phyloP scores from a whole-genome alignment of 1,284 basidiomycete genomes.

The Vanrija humicola region DNA sequence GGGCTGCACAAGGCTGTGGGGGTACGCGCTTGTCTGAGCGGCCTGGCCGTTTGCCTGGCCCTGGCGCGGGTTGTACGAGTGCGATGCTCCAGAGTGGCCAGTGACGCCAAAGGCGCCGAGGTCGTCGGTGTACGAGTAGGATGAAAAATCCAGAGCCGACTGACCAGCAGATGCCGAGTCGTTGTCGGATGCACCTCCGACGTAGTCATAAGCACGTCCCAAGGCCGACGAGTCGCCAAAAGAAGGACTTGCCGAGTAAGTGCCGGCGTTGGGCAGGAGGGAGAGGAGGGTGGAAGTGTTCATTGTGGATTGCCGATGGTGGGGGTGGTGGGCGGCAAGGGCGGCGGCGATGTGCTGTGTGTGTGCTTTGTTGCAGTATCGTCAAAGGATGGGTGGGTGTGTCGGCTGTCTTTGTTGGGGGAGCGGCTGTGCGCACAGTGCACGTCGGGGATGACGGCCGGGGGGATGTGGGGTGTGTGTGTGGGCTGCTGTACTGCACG shows the following conservation, averaged over 20 bases:
- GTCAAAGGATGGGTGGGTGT: too few relatives aligned
- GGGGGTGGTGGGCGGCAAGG: too few relatives aligned
- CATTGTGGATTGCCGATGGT: constrained; percentile 2
- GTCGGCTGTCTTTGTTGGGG: too few relatives aligned
- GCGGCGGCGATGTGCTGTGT: too few relatives aligned
- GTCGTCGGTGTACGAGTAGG: constrained; percentile 11
- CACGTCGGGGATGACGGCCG: too few relatives aligned
- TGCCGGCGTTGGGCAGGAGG: constrained; percentile 14
- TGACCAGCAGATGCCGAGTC: constrained; percentile 6
- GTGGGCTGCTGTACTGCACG: too few relatives aligned
- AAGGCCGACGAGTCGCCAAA: constrained; percentile 7
- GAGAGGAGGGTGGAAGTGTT: constrained; percentile 17
- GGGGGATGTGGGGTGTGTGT: too few relatives aligned
- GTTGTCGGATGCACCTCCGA: constrained; percentile 11
- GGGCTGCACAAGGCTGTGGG: constrained; percentile 13
- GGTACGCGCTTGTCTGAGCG: constrained; percentile 3
- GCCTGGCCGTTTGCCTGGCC: not conserved
- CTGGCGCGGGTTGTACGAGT: constrained; percentile 1
- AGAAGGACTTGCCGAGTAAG: constrained; percentile 7
- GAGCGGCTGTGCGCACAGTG: not conserved
- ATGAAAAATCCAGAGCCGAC: constrained; percentile 4
- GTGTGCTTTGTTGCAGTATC: too few relatives aligned
- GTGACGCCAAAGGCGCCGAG: constrained; percentile 5
- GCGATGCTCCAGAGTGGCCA: constrained; percentile 1
- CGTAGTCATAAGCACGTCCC: constrained; percentile 15